Evolutionary conservation across 2,329 filamentous ascomycete genomes (phyloP).

Genomic region (Ploettnerulaceae sp.): DNA sequence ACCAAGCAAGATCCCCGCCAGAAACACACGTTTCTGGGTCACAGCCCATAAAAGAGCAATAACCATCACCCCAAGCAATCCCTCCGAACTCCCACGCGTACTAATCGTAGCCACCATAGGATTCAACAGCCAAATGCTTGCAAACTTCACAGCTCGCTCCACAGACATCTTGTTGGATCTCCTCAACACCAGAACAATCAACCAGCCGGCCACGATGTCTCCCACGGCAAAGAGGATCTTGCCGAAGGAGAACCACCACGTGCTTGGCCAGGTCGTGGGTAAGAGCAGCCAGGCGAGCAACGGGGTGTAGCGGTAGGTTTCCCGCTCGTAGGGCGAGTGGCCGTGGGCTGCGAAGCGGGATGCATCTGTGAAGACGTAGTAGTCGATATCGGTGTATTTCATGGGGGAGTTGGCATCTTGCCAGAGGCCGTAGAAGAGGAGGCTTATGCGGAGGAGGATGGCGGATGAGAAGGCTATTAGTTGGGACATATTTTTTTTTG

Average conservation of each 20-base stretch:
- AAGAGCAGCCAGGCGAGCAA: constrained; percentile 86
- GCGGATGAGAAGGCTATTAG: constrained; percentile 51
- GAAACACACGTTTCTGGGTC: constrained; percentile 51
- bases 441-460: constrained; percentile 60
- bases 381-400: constrained; percentile 99
- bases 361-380: constrained; percentile 95
- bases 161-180: constrained; percentile 32
- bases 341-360: constrained; percentile 67
- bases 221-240: constrained; percentile 81
- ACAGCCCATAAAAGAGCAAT: constrained; percentile 80
- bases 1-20: constrained; percentile 74
- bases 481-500: too few relatives aligned
- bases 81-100: constrained; percentile 90
- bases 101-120: constrained; percentile 98
- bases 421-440: constrained; percentile 85
- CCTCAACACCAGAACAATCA: constrained; percentile 57
- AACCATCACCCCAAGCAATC: constrained; percentile 79
- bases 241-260: constrained; percentile 66
- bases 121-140: constrained; percentile 89
- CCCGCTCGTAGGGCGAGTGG: constrained; percentile 75
- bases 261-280: constrained; percentile 60
- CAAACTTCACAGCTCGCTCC: constrained; percentile 64
- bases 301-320: constrained; percentile 96
- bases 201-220: constrained; percentile 79
- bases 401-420: constrained; percentile 88